Conservation (phyloP, 768 basidiomycete species). For the Lactifluus rugatus region DNA sequence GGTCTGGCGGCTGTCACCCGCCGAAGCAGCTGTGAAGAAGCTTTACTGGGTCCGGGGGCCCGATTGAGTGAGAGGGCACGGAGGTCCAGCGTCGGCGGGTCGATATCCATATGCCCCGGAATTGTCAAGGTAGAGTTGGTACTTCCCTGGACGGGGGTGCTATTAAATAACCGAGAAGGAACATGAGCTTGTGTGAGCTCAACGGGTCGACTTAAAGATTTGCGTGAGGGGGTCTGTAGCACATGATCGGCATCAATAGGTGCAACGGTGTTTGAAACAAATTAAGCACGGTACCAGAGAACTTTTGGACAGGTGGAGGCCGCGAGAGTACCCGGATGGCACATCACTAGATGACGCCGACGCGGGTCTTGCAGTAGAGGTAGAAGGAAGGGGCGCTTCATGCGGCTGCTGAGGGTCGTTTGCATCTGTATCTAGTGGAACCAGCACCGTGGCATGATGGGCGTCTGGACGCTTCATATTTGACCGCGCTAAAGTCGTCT, state of each 20-base stretch:
- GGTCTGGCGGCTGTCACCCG: neutral
- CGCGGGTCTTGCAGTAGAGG: neutral
- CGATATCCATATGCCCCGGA: conserved; percentile 4
- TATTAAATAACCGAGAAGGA: neutral
- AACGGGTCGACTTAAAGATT: neutral
- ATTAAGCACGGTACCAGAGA: neutral
- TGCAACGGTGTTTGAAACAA: neutral
- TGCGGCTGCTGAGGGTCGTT: neutral
- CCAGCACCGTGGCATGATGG: neutral
- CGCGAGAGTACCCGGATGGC: neutral
- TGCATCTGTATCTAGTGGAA: neutral
- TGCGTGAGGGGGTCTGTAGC: neutral
- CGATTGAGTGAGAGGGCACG: conserved; percentile 7
- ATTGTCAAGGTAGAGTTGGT: neutral
- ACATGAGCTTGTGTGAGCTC: neutral
- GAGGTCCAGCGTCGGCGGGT: conserved; percentile 12
- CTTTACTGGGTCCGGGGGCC: neutral
- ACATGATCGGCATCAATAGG: neutral
- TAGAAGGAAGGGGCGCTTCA: neutral
- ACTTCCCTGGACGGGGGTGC: neutral
- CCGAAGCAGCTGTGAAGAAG: neutral
- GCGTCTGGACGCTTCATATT: neutral
- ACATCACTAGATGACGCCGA: neutral
- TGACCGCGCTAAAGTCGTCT: neutral
- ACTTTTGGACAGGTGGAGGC: neutral